A percentile compares a stretch with the other conserved stretches of the same genome.
These are phyloP conservation scores for Candida cerambycidarum DNA, from an alignment of 805 yeast genomes.

Conservation along the genomic window DNA sequence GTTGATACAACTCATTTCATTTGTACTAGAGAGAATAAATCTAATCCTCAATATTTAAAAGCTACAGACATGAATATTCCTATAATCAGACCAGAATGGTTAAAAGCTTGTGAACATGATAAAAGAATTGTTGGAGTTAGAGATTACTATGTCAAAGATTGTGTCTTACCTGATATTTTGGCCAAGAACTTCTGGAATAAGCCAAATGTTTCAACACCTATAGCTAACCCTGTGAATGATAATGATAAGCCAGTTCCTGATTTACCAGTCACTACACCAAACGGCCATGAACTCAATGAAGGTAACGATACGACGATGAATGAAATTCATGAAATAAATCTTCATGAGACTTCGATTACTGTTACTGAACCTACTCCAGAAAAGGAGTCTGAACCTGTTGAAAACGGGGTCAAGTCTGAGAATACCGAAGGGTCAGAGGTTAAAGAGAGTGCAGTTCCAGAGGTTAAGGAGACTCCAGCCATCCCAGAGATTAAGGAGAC, in stretches of 20 bases:
- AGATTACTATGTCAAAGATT: conserved; percentile 69
- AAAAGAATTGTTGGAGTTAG: conserved; percentile 91
- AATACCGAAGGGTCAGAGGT: too few species aligned
- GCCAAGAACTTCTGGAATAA: conserved; percentile 42
- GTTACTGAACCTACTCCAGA: conserved; percentile 4
- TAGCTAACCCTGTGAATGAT: conserved; percentile 9
- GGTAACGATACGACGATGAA: neutral
- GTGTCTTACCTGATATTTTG: conserved; percentile 44
- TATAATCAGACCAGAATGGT: conserved; percentile 94
- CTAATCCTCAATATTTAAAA: conserved; percentile 68
- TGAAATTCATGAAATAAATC: conserved; percentile 7
- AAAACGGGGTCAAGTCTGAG: too few species aligned
- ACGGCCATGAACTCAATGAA: neutral
- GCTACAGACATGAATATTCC: conserved; percentile 90
- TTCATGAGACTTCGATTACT: conserved; percentile 3
- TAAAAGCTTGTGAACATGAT: conserved; percentile 88
- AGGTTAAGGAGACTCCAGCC: too few species aligned
- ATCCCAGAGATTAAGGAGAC: too few species aligned
- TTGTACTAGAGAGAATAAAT: conserved; percentile 59
- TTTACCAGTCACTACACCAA: conserved; percentile 5
- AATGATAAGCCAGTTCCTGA: conserved; percentile 13
- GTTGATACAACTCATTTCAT: conserved; percentile 95
- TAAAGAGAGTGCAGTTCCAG: too few species aligned
- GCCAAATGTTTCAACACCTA: conserved; percentile 9
- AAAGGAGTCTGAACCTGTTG: conserved; percentile 3